Evolutionary conservation across 352 stramenopile genomes (phyloP).

Genomic region (Phytopythium mirpurense): DNA sequence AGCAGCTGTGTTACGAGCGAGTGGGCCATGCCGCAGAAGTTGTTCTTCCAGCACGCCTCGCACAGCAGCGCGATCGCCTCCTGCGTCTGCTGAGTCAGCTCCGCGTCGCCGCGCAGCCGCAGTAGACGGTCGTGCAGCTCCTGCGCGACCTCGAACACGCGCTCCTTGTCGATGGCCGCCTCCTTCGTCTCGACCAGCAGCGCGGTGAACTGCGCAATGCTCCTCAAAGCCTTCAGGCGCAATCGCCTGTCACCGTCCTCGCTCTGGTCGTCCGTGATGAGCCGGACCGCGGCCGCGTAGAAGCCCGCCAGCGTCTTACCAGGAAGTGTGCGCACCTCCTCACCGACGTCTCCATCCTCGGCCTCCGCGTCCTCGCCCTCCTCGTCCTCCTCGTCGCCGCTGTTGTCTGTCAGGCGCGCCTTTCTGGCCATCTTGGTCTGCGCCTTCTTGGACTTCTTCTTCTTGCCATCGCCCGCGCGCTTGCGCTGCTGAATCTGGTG

Average conservation of each 20-base stretch:
- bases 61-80: conserved; percentile 71
- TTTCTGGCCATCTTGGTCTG: conserved; percentile 3
- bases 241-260: conserved; percentile 14
- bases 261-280: conserved; percentile 22
- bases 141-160: conserved; percentile 54
- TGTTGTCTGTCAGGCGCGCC: background rate
- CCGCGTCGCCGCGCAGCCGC: conserved; percentile 35
- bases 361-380: conserved; percentile 7
- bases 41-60: conserved; percentile 68
- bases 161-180: conserved; percentile 43
- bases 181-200: conserved; percentile 55
- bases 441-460: conserved; percentile 20
- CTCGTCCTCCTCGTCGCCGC: conserved; percentile 7
- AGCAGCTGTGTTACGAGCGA: conserved; percentile 78
- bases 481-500: conserved; percentile 21
- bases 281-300: conserved; percentile 35
- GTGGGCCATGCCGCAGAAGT: conserved; percentile 51
- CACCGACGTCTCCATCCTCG: conserved; percentile 22
- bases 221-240: conserved; percentile 33
- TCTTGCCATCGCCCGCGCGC: conserved; percentile 10
- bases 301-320: conserved; percentile 38
- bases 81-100: conserved; percentile 38
- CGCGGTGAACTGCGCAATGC: conserved; percentile 45
- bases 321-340: conserved; percentile 53
- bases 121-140: conserved; percentile 66